Percentiles rank a stretch among this genome's conserved stretches.
Conservation (phyloP, 2,329 filamentous ascomycete species). For the Macroventuria anomochaeta region DNA sequence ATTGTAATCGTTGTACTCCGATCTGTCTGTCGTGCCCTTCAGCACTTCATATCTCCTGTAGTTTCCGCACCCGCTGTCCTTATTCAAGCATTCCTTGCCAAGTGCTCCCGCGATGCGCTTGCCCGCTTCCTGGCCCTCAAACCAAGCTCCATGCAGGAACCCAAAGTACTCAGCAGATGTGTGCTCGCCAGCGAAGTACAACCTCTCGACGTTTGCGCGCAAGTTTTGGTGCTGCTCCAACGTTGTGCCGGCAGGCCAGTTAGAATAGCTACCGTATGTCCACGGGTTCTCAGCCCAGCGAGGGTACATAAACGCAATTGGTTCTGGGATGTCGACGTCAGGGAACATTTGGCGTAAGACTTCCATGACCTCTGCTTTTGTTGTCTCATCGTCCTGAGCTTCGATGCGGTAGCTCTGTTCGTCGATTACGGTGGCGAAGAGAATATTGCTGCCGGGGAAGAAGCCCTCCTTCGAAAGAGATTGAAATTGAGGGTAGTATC, state of each 20-base stretch:
- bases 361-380: constrained; percentile 61
- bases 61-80: constrained; percentile 34
- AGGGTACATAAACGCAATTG: constrained; percentile 66
- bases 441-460: constrained; percentile 65
- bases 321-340: constrained; percentile 62
- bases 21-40: constrained; percentile 38
- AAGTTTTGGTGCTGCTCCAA: constrained; percentile 72
- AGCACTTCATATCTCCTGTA: constrained; percentile 39
- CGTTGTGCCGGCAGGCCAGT: constrained; percentile 69
- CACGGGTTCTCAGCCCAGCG: constrained; percentile 61
- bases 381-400: constrained; percentile 64
- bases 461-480: constrained; percentile 66
- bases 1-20: constrained; percentile 40
- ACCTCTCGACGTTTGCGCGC: constrained; percentile 65
- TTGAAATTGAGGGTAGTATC: constrained; percentile 69
- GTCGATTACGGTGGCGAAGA: constrained; percentile 69
- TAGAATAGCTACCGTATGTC: constrained; percentile 68
- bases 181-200: constrained; percentile 72
- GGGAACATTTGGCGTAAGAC: constrained; percentile 69
- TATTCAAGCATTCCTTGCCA: constrained; percentile 33
- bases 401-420: constrained; percentile 65
- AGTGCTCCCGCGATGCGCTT: constrained; percentile 40
- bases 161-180: constrained; percentile 69
- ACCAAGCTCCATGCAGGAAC: constrained; percentile 62
- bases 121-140: constrained; percentile 45